Evolutionary conservation across 148 eudicot species (phyloP), one percentile per base, ranked within the genome.

Genomic region (Fallopia convolvulus): DNA sequence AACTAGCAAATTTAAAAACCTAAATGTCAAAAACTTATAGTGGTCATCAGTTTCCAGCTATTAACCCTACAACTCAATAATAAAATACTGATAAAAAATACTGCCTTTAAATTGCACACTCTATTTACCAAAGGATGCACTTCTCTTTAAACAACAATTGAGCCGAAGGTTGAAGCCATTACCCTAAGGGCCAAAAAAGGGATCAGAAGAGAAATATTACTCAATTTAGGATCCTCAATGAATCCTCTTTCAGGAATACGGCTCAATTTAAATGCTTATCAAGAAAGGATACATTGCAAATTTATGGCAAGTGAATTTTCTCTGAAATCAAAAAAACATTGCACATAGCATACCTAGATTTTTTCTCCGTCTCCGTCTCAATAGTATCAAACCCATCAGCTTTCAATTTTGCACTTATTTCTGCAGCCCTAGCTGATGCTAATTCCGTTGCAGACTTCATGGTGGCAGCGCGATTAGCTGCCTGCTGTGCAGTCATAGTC

Each of bases 381-480:
- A 83, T 91, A 75, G 42, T 77, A 50, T 70, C 86, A 76, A 86
- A 42, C 73, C 94, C 97, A 77, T 87, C 97, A 75, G 88, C 89
- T 83, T 89, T 91, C 90, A 95, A 74, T 74, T 86, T 91, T 85
- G 66, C 86, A 82, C 97, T 91, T 83, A 95, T 95, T 86, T 95
- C 99, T 63, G 97, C 97, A 80, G 99, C 99, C 85, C 99, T 95
- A 76, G 97, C 90, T 50, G 99, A 91, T 47, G 99, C 99, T 78
- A 92, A 81, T 4, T 95, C 99, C 55, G 99, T 95, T 26, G 99
- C 94, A 78, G 89, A 84, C 88, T 95, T 95, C 89, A 95, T 83
- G 20, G 91, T 89, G 75, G 96, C 96, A 76, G 97, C 99, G 50
- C 97, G 90, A 55, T 87, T 92, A 82, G 99, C 99, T 49, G 97